Conservation (phyloP, 345 rosid species). For the Ailanthus altissimus region DNA sequence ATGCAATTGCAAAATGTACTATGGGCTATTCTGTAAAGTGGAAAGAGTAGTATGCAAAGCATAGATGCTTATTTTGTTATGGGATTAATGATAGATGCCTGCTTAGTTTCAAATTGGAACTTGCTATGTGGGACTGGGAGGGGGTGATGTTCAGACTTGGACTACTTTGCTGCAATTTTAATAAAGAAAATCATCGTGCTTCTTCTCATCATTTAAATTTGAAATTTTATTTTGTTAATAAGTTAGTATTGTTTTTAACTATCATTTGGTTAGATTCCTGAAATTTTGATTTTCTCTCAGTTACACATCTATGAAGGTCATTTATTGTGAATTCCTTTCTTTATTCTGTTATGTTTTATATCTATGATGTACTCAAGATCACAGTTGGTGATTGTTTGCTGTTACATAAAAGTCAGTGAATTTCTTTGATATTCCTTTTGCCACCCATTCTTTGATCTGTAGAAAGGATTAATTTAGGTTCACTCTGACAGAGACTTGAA, state of each 20-base stretch:
- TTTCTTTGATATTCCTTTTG: not conserved
- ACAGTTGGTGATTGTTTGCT: not conserved
- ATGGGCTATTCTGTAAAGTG: not conserved
- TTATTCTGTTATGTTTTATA: not conserved
- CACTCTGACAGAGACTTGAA: slow-evolving; percentile 59
- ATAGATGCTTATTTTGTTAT: not conserved
- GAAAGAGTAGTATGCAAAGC: not conserved
- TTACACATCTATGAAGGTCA: not conserved
- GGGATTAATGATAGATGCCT: not conserved
- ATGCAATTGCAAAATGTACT: not conserved
- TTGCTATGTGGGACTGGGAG: not conserved
- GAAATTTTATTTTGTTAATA: not conserved
- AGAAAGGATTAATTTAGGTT: slow-evolving; percentile 10
- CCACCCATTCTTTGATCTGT: not conserved
- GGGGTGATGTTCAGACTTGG: not conserved
- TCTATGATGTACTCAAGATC: not conserved
- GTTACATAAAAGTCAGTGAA: not conserved
- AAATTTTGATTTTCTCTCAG: not conserved
- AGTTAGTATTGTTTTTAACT: not conserved
- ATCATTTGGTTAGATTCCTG: not conserved
- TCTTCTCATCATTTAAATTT: not conserved
- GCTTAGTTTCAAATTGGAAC: not conserved
- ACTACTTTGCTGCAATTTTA: not conserved
- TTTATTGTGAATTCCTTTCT: not conserved
- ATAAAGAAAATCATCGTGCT: not conserved